Evolutionary conservation across 2,329 filamentous ascomycete genomes (phyloP).

Genomic region (Gnomoniopsis sp.): DNA sequence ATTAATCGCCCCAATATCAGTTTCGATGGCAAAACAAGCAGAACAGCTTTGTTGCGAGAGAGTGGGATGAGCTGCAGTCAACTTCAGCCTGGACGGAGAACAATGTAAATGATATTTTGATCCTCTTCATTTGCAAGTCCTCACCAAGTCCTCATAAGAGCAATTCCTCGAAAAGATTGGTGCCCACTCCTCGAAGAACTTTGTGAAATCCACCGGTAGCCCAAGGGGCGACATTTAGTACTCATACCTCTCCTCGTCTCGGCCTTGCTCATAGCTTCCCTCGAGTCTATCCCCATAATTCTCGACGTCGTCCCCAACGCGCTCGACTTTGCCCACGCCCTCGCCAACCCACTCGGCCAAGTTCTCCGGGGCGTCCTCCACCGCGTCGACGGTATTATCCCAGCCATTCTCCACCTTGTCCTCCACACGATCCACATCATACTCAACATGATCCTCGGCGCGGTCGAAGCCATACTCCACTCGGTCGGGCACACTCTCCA

Average conservation of each 20-base stretch:
- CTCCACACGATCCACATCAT: conserved; percentile 11
- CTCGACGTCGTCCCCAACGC: conserved; percentile 6
- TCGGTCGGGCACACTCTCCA: conserved; percentile 5
- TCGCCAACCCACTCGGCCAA: conserved; percentile 7
- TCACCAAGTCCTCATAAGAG: background rate
- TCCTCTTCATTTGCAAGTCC: too few species aligned
- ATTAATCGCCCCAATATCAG: too few species aligned
- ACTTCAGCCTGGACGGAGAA: too few species aligned
- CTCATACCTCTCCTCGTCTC: conserved; percentile 14
- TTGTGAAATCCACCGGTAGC: background rate
- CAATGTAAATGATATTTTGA: too few species aligned
- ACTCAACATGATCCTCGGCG: conserved; percentile 1
- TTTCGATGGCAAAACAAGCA: too few species aligned
- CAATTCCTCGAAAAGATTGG: too few species aligned
- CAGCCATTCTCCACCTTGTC: conserved; percentile 24
- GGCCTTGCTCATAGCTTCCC: conserved; percentile 12
- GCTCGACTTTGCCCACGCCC: conserved; percentile 12
- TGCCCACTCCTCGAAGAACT: background rate
- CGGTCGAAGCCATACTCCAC: conserved; percentile 4
- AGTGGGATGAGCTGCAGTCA: too few species aligned
- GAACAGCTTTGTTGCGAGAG: too few species aligned
- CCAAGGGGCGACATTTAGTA: background rate
- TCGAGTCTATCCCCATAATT: conserved; percentile 2
- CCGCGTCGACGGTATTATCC: conserved; percentile 11
- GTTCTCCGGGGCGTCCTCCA: conserved; percentile 13